A percentile compares a stretch with the other conserved stretches of the same genome.
Evolutionary conservation across 345 rosid species (phyloP).

Genomic region (Eucalyptus melliodora): DNA sequence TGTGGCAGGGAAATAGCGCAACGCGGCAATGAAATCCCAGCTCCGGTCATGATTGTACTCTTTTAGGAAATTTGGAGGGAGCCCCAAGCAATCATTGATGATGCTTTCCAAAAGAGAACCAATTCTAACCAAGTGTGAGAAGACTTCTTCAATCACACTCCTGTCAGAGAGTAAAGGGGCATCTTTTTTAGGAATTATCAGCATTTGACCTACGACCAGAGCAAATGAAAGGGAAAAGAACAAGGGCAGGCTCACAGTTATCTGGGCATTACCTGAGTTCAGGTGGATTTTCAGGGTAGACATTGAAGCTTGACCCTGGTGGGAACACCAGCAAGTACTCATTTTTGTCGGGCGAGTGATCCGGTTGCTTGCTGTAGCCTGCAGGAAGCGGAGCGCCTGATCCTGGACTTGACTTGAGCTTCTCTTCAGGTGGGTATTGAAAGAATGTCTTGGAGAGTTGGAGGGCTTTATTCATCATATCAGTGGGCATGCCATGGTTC

Average conservation of each 20-base stretch:
- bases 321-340: slow-evolving; percentile 30
- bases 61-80: slow-evolving; percentile 28
- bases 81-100: slow-evolving; percentile 24
- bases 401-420: slow-evolving; percentile 8
- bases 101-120: slow-evolving; percentile 20
- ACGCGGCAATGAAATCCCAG: slow-evolving; percentile 33
- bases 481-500: slow-evolving; percentile 30
- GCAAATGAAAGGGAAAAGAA: background rate
- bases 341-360: slow-evolving; percentile 22
- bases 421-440: slow-evolving; percentile 15
- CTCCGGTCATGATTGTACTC: slow-evolving; percentile 38
- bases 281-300: slow-evolving; percentile 28
- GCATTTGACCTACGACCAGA: background rate
- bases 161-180: background rate
- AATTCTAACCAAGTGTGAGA: slow-evolving; percentile 9
- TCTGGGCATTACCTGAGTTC: slow-evolving; percentile 13
- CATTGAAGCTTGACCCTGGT: slow-evolving; percentile 25
- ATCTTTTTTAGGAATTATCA: background rate
- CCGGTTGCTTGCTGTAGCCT: slow-evolving; percentile 24
- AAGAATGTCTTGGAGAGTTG: slow-evolving; percentile 30
- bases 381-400: slow-evolving; percentile 26
- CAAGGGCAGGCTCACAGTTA: background rate
- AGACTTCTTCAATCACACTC: slow-evolving; percentile 20
- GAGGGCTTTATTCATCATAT: slow-evolving; percentile 14
- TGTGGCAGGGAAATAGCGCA: slow-evolving; percentile 27